These are phyloP conservation scores for Ophiostoma montium DNA, from an alignment of 2,329 filamentous ascomycete genomes.

Conservation along the genomic window DNA sequence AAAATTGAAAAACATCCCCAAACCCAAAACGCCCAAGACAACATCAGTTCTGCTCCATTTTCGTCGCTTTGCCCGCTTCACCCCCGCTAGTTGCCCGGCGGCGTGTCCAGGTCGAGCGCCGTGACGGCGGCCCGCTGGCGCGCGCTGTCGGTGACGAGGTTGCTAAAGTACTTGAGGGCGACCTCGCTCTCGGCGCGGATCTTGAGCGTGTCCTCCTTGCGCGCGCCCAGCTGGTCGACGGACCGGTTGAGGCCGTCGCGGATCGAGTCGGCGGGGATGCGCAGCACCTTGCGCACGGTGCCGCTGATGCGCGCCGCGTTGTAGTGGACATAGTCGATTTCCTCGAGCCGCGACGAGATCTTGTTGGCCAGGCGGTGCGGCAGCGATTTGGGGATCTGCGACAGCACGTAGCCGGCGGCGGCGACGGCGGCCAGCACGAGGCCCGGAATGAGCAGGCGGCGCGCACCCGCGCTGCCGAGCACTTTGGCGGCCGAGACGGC, in stretches of 20 bases:
- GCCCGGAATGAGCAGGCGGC: slow-evolving; percentile 67
- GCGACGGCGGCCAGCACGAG: slow-evolving; percentile 60
- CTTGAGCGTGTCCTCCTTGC: slow-evolving; percentile 73
- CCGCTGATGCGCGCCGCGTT: slow-evolving; percentile 75
- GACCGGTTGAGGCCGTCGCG: slow-evolving; percentile 70
- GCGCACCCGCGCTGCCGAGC: slow-evolving; percentile 66
- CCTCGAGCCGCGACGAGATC: slow-evolving; percentile 63
- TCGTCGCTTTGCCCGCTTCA: background rate
- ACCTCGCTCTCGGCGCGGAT: slow-evolving; percentile 71
- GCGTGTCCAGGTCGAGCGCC: slow-evolving; percentile 37
- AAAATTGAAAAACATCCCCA: background rate
- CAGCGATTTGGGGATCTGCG: slow-evolving; percentile 77
- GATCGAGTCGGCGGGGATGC: slow-evolving; percentile 74
- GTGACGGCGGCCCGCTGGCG: slow-evolving; percentile 36
- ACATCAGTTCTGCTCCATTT: background rate
- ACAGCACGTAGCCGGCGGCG: slow-evolving; percentile 65
- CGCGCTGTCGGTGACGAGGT: slow-evolving; percentile 56
- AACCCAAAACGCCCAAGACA: background rate
- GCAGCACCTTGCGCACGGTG: slow-evolving; percentile 78
- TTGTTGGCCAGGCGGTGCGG: slow-evolving; percentile 76
- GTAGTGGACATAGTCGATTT: slow-evolving; percentile 82
- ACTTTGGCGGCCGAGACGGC: slow-evolving; percentile 68
- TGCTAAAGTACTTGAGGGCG: slow-evolving; percentile 79
- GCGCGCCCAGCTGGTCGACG: slow-evolving; percentile 66
- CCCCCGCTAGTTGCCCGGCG: slow-evolving; percentile 1